A percentile compares a stretch with the other conserved stretches of the same genome.
Evolutionary conservation across 176 grass and related monocot species (phyloP).

Genomic region (Triticum urartu): DNA sequence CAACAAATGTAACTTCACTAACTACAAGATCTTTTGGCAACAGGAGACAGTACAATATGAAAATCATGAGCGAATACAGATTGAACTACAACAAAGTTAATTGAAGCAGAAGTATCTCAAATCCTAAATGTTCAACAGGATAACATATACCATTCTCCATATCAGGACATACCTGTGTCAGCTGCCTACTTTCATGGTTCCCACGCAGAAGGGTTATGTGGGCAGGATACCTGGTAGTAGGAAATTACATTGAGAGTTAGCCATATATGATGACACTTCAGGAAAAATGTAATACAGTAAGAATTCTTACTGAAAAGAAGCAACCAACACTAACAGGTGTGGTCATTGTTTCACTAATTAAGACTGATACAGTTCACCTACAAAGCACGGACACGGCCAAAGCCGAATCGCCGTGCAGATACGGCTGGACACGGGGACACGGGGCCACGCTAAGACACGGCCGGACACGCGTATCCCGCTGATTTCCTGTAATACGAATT

Average conservation of each 20-base stretch:
- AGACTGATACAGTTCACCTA: not conserved
- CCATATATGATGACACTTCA: not conserved
- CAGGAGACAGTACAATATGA: not conserved
- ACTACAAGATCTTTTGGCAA: not conserved
- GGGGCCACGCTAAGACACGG: no score
- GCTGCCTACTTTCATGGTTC: conserved; percentile 98
- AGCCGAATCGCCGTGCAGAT: no score
- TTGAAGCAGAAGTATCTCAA: not conserved
- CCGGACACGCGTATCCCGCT: no score
- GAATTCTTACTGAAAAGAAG: no score
- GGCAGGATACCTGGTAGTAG: conserved; percentile 75
- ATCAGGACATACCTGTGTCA: conserved; percentile 78
- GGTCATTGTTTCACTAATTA: not conserved
- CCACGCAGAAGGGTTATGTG: conserved; percentile 98
- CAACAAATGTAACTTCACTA: not conserved
- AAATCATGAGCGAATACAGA: not conserved
- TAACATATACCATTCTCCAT: not conserved
- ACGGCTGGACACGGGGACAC: no score
- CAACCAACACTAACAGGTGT: not conserved
- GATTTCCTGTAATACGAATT: no score
- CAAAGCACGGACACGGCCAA: no score
- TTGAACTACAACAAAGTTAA: not conserved
- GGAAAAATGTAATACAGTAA: not conserved
- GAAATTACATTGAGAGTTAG: conserved; percentile 30
- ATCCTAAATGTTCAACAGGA: not conserved